Base-by-base conservation (phyloP, 2,329 filamentous ascomycete species). In the Exophiala aquamarina region DNA sequence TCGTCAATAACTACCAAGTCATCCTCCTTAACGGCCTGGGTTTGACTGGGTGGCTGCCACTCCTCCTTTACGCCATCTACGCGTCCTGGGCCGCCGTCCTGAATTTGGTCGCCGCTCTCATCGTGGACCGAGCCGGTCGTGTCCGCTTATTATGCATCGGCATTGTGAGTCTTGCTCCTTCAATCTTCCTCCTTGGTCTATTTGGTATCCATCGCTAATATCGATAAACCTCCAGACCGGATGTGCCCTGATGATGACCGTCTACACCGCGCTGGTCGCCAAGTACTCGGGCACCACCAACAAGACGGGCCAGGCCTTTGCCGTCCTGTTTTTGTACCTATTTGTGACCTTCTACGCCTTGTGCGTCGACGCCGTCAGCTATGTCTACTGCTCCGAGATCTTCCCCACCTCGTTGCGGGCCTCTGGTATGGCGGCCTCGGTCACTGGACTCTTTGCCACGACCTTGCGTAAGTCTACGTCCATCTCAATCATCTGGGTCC, bases 331-430 rank as follows among this genome's bases (percentile, higher is more conserved):
- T 54, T 55, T 68, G 28, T 70, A 66, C 54, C 62, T 69, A 46
- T 69, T 63, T 41, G 65, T 68, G 20, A 55, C 65, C 43, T 71
- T 64, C 54, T 71, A 67, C 63, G 65, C 62, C 31, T 70, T 66
- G 20, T 72, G 64, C 56, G 65, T 72, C 26, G 72, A 74, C 49
- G 72, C 72, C 2, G 73, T 67, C 10, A 70, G 71, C 60, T 74
- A 73, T 42, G 61, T 72, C 14, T 73, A 73, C 42, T 65, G 70
- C 19, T 64, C 66, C 3, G 70, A 73, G 56, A 73, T 73, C n/a
- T 73, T 71, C 55, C 71, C 69, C 3, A 72, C 62, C 15, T 61
- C 70, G 6, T 38, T 42, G 19, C 34, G 44, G 32, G 45, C 37
- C 18, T 41, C 51, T 18, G 49, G 49, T n/a, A 41, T 42, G n/a